Evolutionary conservation across 352 stramenopile species (phyloP), one percentile per base, ranked within the genome.

Genomic region (Phytophthora europaea): DNA sequence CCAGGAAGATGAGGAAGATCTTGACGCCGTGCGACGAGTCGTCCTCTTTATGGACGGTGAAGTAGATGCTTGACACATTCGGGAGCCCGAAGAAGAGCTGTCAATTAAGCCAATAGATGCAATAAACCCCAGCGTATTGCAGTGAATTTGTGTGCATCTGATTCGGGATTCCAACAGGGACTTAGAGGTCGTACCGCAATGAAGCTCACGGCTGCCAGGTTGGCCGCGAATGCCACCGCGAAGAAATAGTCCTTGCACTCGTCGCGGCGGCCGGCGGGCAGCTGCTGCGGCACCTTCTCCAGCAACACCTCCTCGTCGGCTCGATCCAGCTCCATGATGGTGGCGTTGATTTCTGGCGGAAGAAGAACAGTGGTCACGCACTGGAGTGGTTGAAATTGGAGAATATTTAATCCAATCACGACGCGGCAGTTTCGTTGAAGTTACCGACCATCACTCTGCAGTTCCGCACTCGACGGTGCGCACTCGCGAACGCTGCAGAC

Each of bases 31-130:
- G 90, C 20, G 90, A 96, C 23, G 82, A 75, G 1, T 75, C 73
- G 28, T 78, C 74, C 16, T 88, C 84, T 16, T 76, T 71, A 56
- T 97, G 90, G 15, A 83, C 77, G 18, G 90, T 97, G 59, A 97
- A 97, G 75, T 93, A 89, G 57, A 95, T 83, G 43, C 82, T 87
- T 7, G 82, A 91, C 2, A 86, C 73, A 54, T 95, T 96, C 23
- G 90, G 90, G 8, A 94, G 66, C 5, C 90, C 90, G 55, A 89
- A 89, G 28, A 87, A 80, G 16, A 94, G 63, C 90, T 97, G 65
- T 4, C 28, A 55, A 50, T 18, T 28, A 15, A 3, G 16, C 13
- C 33, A 80, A 18, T 18, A 65, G 51, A 48, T 6, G 43, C 2
- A 55, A 48, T 26, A 61, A 65, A 62, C 2, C 23, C 65, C n/a